phyloP scores from a whole-genome alignment of 495 filamentous ascomycete species.

The Aspergillus ostianus region DNA sequence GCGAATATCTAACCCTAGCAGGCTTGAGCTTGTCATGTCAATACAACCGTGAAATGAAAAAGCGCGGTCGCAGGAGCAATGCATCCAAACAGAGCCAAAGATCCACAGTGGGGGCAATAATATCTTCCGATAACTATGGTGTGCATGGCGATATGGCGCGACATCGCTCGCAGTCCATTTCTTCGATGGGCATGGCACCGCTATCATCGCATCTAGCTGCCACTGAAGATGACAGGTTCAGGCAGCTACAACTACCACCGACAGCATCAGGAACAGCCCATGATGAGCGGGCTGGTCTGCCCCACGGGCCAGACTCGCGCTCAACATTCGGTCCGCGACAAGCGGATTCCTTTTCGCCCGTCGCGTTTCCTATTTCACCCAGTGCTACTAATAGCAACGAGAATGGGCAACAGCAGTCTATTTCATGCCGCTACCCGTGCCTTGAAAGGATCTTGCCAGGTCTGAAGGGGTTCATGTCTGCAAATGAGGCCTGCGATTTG shows the following conservation, averaged over 20 bases:
- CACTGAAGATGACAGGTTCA: background rate
- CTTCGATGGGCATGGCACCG: background rate
- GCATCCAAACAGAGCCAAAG: slow-evolving; percentile 4
- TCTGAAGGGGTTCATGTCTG: slow-evolving; percentile 37
- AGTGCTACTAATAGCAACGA: background rate
- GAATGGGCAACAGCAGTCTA: background rate
- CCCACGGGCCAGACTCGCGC: background rate
- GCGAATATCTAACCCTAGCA: background rate
- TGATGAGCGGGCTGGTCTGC: background rate
- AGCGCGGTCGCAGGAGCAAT: slow-evolving; percentile 6
- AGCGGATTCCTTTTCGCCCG: background rate
- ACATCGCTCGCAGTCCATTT: background rate
- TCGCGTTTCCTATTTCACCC: background rate
- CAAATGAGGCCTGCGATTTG: slow-evolving; percentile 46
- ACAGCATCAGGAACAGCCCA: background rate
- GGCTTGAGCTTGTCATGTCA: slow-evolving; percentile 6
- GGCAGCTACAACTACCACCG: background rate
- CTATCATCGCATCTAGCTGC: background rate
- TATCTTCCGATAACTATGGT: background rate
- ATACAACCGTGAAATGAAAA: slow-evolving; percentile 9
- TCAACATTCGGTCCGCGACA: background rate
- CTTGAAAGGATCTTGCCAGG: slow-evolving; percentile 33
- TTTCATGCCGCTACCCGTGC: slow-evolving; percentile 19
- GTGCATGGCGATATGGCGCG: background rate
- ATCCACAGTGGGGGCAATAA: background rate